Base-by-base conservation (phyloP, 2,329 filamentous ascomycete genomes). In the Chaetomium globosum region DNA sequence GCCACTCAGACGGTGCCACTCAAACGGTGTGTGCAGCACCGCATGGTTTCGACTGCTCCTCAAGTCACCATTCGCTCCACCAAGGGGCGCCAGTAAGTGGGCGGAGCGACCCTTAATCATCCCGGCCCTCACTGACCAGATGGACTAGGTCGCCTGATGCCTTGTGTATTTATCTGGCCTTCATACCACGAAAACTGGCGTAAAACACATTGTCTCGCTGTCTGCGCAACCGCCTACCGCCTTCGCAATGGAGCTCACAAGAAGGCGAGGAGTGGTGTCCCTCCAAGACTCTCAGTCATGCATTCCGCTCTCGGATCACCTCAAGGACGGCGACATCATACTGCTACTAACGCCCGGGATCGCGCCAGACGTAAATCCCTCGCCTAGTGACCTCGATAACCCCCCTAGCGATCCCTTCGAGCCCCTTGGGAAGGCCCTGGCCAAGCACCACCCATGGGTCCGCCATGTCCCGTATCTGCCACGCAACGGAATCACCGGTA, bases 381-480 rank as follows among this genome's bases (percentile, higher is more conserved):
- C 76, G 53, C 78, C 80, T 66, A 16, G 76, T 75, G 53, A 80
- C 77, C 71, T 68, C 54, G 26, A 64, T 21, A 28, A 23, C 19
- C 57, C 64, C n/a, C 46, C 69, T 4, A 67, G 63, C 52, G 90
- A 93, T 73, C 90, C 90, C 0, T 93, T 93, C 72, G 89, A 93
- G 75, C 82, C 84, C 16, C 79, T 93, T 21, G 90, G 90, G 23
- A 82, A 83, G 67, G 83, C 86, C 53, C 75, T 93, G 57, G 84
- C 86, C 57, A 79, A 77, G 57, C 80, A 83, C 69, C 87, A 90
- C 72, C 77, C 82, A 2, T 82, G 81, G 74, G 81, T 93, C 67
- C 85, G 88, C 23, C 90, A 93, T 73, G 85, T 92, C 52, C 89
- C 90, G 6, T 93, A 91, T 72, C 85, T 87, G 5, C 83, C 86